These are phyloP conservation scores for Neurospora sp. DNA, from an alignment of 495 filamentous ascomycete genomes.

Conservation along the genomic window DNA sequence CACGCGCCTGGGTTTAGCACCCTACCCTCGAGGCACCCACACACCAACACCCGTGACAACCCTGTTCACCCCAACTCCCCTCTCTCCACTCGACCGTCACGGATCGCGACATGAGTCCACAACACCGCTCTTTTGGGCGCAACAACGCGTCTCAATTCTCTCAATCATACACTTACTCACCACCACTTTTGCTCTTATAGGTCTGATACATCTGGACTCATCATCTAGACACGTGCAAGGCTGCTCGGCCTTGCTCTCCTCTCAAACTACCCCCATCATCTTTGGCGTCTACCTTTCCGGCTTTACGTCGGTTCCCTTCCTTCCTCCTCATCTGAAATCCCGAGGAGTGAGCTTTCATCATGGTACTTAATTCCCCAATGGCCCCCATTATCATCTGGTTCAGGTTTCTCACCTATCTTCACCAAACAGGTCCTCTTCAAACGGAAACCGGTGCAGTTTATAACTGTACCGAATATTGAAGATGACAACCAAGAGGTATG, in stretches of 20 bases:
- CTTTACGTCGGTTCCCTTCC: neutral
- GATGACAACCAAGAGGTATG: slow-evolving; percentile 74
- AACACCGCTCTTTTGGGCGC: slow-evolving; percentile 13
- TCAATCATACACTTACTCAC: slow-evolving; percentile 6
- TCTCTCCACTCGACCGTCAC: slow-evolving; percentile 23
- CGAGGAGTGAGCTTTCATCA: slow-evolving; percentile 1
- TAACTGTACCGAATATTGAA: slow-evolving; percentile 59
- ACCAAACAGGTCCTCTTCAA: slow-evolving; percentile 76
- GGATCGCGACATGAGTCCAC: slow-evolving; percentile 22
- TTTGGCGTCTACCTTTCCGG: neutral
- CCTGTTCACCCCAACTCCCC: slow-evolving; percentile 11
- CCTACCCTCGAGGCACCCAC: slow-evolving; percentile 9
- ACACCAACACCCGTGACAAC: slow-evolving; percentile 18
- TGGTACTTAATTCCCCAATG: slow-evolving; percentile 15
- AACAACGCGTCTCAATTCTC: slow-evolving; percentile 17
- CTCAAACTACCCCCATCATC: neutral
- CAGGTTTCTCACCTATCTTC: slow-evolving; percentile 6
- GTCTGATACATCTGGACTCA: neutral
- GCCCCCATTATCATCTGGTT: neutral
- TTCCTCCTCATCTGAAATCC: neutral
- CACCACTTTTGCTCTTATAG: neutral
- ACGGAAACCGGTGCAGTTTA: slow-evolving; percentile 84
- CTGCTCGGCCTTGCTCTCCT: slow-evolving; percentile 29
- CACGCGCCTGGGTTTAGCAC: neutral
- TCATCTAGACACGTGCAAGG: slow-evolving; percentile 13